Evolutionary conservation across 2,329 filamentous ascomycete species (phyloP).

Genomic region (Diaporthe eres): DNA sequence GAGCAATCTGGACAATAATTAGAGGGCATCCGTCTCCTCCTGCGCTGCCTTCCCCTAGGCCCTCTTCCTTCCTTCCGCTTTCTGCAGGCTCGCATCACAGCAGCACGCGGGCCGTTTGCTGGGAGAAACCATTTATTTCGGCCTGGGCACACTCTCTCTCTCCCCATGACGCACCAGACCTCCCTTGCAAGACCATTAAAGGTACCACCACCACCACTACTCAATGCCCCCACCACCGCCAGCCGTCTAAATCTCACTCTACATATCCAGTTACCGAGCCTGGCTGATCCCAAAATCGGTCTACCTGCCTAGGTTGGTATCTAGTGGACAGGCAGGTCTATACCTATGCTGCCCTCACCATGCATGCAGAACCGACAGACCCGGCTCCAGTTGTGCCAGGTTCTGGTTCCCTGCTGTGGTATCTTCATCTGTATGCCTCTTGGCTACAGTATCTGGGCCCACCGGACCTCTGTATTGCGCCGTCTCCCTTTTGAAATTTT

Average conservation of each 20-base stretch:
- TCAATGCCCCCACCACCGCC: neutral
- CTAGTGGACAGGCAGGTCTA: neutral
- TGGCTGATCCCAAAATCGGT: neutral
- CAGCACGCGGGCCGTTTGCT: slow-evolving; percentile 16
- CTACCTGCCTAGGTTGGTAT: neutral
- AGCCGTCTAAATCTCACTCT: neutral
- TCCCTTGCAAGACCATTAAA: slow-evolving; percentile 14
- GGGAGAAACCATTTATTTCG: slow-evolving; percentile 14
- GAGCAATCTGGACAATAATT: slow-evolving; percentile 5
- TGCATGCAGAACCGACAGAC: neutral
- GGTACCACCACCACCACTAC: neutral
- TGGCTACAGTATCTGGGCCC: neutral
- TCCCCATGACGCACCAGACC: slow-evolving; percentile 23
- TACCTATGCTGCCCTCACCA: neutral
- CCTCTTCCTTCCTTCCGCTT: neutral
- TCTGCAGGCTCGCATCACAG: slow-evolving; percentile 12
- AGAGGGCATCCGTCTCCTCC: neutral
- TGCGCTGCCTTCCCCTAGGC: neutral
- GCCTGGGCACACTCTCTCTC: slow-evolving; percentile 20
- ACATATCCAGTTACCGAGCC: too few species aligned
- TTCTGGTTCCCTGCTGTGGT: neutral
- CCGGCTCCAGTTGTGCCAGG: neutral
- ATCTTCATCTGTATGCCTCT: neutral
- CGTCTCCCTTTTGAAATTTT: slow-evolving; percentile 27
- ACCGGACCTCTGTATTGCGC: neutral